A percentile compares a stretch with the other conserved stretches of the same genome.
phyloP scores from a whole-genome alignment of 1,284 basidiomycete species.

The Apiotrichum montevideense region DNA sequence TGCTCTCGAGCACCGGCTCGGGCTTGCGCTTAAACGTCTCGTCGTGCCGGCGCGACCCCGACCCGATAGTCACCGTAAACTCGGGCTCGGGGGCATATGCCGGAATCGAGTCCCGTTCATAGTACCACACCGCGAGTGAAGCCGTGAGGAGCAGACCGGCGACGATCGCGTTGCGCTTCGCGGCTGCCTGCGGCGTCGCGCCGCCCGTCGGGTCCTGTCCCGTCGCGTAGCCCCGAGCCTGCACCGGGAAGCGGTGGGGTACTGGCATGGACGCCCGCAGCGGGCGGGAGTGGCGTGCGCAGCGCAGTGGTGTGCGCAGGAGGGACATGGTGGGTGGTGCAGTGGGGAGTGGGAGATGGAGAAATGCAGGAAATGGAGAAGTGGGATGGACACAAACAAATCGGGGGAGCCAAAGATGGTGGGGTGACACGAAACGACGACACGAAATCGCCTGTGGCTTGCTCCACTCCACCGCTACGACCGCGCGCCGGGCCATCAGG shows the following conservation, averaged over 20 bases:
- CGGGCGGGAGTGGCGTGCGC: background rate
- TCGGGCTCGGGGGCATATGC: slow-evolving; percentile 5
- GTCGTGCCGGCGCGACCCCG: slow-evolving; percentile 10
- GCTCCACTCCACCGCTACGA: too few relatives aligned
- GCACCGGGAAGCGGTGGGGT: background rate
- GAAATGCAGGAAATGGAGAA: background rate
- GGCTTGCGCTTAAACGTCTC: slow-evolving; percentile 29
- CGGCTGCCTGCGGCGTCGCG: background rate
- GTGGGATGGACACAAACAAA: too few relatives aligned
- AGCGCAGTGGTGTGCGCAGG: background rate
- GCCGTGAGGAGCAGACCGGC: slow-evolving; percentile 26
- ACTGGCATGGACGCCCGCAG: background rate
- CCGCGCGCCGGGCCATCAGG: too few relatives aligned
- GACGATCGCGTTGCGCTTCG: slow-evolving; percentile 18
- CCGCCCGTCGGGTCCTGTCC: background rate
- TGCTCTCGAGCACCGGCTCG: slow-evolving; percentile 26
- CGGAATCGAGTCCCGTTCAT: slow-evolving; percentile 13
- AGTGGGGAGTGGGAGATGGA: background rate
- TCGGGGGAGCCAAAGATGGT: too few relatives aligned
- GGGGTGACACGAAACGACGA: too few relatives aligned
- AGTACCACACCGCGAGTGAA: slow-evolving; percentile 30
- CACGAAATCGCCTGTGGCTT: background rate
- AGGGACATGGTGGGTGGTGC: background rate
- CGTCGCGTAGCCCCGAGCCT: background rate
- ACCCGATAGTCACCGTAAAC: slow-evolving; percentile 11